phyloP scores from a whole-genome alignment of 306 rosid genomes.

The Malus orientalis region DNA sequence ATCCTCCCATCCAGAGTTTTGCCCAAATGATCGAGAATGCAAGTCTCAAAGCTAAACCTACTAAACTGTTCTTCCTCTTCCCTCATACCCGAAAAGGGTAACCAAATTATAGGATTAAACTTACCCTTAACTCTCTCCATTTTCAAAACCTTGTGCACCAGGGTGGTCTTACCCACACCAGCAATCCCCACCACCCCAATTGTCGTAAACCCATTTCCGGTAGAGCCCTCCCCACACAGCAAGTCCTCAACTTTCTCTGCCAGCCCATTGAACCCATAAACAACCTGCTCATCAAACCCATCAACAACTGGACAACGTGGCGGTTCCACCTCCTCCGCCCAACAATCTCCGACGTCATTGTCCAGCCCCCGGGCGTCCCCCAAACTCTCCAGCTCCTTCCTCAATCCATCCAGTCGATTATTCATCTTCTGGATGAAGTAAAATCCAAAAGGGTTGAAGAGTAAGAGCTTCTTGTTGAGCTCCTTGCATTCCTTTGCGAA shows the following conservation, averaged over 20 bases:
- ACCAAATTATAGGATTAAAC: background rate
- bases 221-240: background rate
- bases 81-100: background rate
- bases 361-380: background rate
- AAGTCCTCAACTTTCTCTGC: background rate
- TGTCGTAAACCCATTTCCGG: background rate
- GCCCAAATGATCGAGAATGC: background rate
- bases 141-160: background rate
- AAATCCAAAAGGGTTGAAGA: background rate
- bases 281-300: background rate
- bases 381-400: background rate
- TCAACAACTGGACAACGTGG: background rate
- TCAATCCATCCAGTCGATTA: background rate
- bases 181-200: constrained; percentile 16
- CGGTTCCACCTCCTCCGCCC: background rate
- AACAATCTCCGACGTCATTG: too few species aligned
- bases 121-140: background rate
- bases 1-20: background rate
- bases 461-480: background rate
- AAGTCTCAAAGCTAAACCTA: background rate
- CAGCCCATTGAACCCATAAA: background rate
- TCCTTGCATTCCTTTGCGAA: background rate
- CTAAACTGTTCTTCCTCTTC: background rate
- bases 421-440: background rate
- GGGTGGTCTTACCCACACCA: constrained; percentile 5